Conservation (phyloP, 768 basidiomycete species). For the Paxillus rubicundulus region DNA sequence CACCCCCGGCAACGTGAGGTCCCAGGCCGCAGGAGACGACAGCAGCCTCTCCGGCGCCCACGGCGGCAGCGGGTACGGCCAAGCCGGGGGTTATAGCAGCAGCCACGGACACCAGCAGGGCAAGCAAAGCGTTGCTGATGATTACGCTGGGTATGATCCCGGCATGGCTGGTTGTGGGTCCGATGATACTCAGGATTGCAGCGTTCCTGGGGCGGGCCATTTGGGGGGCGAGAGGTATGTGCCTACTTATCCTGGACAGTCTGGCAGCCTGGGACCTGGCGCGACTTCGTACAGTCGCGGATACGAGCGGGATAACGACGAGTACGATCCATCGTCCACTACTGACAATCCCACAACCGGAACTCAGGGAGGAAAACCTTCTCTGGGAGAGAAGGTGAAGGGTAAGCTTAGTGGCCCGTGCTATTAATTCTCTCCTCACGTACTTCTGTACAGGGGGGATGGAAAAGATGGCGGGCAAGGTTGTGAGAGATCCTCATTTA, state of each 20-base stretch:
- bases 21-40: neutral
- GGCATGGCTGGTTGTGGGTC: constrained; percentile 6
- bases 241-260: neutral
- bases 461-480: constrained; percentile 10
- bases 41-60: neutral
- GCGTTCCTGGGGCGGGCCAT: constrained; percentile 1
- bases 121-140: neutral
- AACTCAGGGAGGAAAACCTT: neutral
- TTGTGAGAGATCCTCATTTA: neutral
- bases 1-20: neutral
- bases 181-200: neutral
- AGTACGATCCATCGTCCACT: constrained; percentile 1
- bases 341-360: neutral
- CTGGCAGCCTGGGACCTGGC: neutral
- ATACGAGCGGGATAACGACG: constrained; percentile 8
- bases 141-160: constrained; percentile 2
- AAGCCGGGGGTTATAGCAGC: neutral
- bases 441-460: neutral
- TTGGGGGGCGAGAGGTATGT: neutral
- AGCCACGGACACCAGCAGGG: neutral
- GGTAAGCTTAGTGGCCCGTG: neutral
- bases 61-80: constrained; percentile 5
- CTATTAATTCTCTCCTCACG: neutral
- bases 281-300: neutral
- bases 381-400: neutral